These are phyloP conservation scores for Neurospora sp. DNA, from an alignment of 495 filamentous ascomycete genomes.

Conservation along the genomic window DNA sequence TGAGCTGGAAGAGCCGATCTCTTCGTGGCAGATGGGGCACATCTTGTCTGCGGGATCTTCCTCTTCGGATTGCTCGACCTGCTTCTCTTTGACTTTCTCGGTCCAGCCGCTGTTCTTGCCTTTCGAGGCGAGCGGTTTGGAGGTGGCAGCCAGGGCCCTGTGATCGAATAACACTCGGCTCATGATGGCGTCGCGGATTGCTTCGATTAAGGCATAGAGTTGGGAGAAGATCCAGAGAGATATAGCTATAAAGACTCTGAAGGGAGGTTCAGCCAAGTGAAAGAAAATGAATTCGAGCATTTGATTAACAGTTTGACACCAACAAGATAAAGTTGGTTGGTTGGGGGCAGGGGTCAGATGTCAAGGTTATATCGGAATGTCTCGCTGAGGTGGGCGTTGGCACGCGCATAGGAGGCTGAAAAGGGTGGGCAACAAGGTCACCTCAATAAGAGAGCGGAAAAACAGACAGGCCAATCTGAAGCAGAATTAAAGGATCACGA, in stretches of 20 bases:
- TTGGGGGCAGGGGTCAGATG: background rate
- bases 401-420: background rate
- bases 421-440: background rate
- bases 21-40: conserved; percentile 38
- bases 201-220: background rate
- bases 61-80: conserved; percentile 1
- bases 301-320: background rate
- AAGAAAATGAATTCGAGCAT: background rate
- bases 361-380: background rate
- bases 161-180: background rate
- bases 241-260: background rate
- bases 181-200: background rate
- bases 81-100: conserved; percentile 6
- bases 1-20: conserved; percentile 22
- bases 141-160: background rate
- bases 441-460: background rate
- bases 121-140: background rate
- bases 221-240: background rate
- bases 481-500: background rate
- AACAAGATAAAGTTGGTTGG: background rate
- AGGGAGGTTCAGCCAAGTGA: background rate
- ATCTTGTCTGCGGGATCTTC: conserved; percentile 15
- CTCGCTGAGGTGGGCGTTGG: background rate
- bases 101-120: conserved; percentile 2
- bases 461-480: background rate